Evolutionary conservation across 1,284 basidiomycete species (phyloP).

Genomic region (Ceratorhiza oryzae-sativae): DNA sequence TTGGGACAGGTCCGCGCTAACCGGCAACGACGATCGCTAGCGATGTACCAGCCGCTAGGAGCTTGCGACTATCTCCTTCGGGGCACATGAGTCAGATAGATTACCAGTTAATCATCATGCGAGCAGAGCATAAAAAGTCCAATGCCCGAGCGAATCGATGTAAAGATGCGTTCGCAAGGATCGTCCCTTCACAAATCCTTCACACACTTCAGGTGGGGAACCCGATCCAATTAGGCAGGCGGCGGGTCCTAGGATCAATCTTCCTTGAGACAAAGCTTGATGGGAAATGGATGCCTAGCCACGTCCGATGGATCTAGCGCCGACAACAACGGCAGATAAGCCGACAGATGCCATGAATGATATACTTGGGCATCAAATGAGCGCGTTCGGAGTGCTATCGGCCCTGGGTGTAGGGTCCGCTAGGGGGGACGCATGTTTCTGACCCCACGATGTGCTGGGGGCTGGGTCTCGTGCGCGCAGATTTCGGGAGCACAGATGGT

Average conservation of each 20-base stretch:
- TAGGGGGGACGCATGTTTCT: not conserved
- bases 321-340: slow-evolving; percentile 17
- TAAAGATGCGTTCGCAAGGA: slow-evolving; percentile 10
- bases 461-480: slow-evolving; percentile 10
- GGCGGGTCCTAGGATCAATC: not conserved
- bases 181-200: slow-evolving; percentile 18
- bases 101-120: not conserved
- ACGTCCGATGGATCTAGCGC: slow-evolving; percentile 20
- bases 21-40: not conserved
- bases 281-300: slow-evolving; percentile 28
- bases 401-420: slow-evolving; percentile 5
- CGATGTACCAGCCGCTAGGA: not conserved
- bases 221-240: slow-evolving; percentile 21
- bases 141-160: slow-evolving; percentile 8
- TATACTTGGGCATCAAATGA: slow-evolving; percentile 35
- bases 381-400: not conserved
- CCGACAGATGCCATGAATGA: slow-evolving; percentile 20
- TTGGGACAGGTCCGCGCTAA: not conserved
- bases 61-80: not conserved
- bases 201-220: slow-evolving; percentile 38
- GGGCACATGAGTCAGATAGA: not conserved
- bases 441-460: slow-evolving; percentile 17
- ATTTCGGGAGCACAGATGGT: slow-evolving; percentile 16
- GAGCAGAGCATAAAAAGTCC: not conserved
- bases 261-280: slow-evolving; percentile 37